Evolutionary conservation across 2,329 filamentous ascomycete genomes (phyloP).

Genomic region (Pestalotiopsis fici): DNA sequence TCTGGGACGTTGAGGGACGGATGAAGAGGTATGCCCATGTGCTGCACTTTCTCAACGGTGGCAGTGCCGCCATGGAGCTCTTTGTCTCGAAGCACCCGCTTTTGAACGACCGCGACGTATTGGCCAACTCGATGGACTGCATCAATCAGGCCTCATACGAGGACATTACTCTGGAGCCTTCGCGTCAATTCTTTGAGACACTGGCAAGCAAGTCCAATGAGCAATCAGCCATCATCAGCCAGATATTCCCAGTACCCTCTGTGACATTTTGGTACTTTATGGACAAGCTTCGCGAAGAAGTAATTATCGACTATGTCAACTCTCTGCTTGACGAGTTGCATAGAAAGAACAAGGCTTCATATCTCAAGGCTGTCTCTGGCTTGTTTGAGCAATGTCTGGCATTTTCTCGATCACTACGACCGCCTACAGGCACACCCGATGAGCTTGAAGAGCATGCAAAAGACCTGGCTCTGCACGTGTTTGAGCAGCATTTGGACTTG

Average conservation of each 20-base stretch:
- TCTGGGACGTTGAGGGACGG: slow-evolving; percentile 81
- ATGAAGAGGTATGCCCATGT: slow-evolving; percentile 92
- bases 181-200: slow-evolving; percentile 76
- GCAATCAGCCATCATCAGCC: slow-evolving; percentile 76
- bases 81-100: slow-evolving; percentile 90
- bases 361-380: slow-evolving; percentile 83
- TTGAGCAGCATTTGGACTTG: slow-evolving; percentile 90
- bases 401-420: slow-evolving; percentile 71
- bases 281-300: slow-evolving; percentile 79
- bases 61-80: slow-evolving; percentile 74
- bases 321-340: slow-evolving; percentile 87
- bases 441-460: slow-evolving; percentile 67
- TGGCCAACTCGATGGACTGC: slow-evolving; percentile 79
- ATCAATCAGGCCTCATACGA: slow-evolving; percentile 68
- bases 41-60: slow-evolving; percentile 78
- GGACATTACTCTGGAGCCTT: slow-evolving; percentile 77
- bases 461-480: slow-evolving; percentile 69
- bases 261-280: slow-evolving; percentile 77
- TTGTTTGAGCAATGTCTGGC: slow-evolving; percentile 84
- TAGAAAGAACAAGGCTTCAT: slow-evolving; percentile 71
- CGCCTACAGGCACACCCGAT: slow-evolving; percentile 62
- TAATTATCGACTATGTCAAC: slow-evolving; percentile 84
- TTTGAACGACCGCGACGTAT: slow-evolving; percentile 70
- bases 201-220: slow-evolving; percentile 78
- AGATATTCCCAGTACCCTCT: slow-evolving; percentile 74